Conservation (phyloP, 495 filamentous ascomycete species). For the Penicillium robsamsonii region DNA sequence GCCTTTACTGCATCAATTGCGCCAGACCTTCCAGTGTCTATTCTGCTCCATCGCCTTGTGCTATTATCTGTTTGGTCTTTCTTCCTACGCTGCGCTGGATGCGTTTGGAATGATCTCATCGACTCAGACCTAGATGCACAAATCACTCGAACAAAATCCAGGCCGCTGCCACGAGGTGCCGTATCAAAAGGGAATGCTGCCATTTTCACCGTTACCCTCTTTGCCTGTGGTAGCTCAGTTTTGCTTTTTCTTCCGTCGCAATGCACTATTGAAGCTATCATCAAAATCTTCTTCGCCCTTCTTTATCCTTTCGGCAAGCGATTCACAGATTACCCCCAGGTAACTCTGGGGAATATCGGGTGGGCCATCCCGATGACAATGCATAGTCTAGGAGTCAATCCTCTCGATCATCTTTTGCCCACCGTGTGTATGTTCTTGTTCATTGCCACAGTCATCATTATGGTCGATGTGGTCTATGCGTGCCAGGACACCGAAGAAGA, state of each 20-base stretch:
- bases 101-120: conserved; percentile 42
- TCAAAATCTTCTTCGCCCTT: background rate
- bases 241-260: no score
- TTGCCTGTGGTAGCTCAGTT: no score
- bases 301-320: conserved; percentile 3
- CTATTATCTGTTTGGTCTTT: no score
- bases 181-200: background rate
- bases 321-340: background rate
- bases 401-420: background rate
- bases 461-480: conserved; percentile 46
- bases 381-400: background rate
- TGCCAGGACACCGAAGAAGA: conserved; percentile 44
- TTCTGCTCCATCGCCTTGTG: no score
- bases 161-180: conserved; percentile 24
- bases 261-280: no score
- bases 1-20: no score
- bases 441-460: conserved; percentile 23
- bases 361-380: conserved; percentile 5
- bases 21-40: no score
- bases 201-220: background rate
- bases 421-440: background rate
- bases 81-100: conserved; percentile 17
- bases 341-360: background rate
- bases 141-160: conserved; percentile 29
- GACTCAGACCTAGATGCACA: conserved; percentile 40